A percentile compares a stretch with the other conserved stretches of the same genome.
phyloP scores from a whole-genome alignment of 306 rosid species.

The Medicago truncatula region DNA sequence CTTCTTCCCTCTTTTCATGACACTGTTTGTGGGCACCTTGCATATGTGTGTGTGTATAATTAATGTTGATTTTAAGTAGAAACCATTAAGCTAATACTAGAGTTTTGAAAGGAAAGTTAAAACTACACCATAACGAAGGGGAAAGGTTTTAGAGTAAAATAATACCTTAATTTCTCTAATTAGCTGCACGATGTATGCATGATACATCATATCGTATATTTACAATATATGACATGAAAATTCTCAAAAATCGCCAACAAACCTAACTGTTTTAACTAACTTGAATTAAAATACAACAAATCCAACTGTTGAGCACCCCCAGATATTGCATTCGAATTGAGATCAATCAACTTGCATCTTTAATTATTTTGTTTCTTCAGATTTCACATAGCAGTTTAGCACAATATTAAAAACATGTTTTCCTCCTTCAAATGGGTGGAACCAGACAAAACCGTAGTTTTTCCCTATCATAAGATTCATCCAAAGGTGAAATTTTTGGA shows the following conservation, averaged over 20 bases:
- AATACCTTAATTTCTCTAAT: not conserved
- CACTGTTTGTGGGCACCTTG: slow-evolving; percentile 8
- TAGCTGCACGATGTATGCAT: not conserved
- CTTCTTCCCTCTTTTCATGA: slow-evolving; percentile 23
- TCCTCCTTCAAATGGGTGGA: too few species aligned
- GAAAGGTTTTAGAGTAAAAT: slow-evolving; percentile 26
- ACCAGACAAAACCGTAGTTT: too few species aligned
- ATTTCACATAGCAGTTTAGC: too few species aligned
- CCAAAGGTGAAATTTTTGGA: not conserved
- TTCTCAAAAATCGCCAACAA: too few species aligned
- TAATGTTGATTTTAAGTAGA: slow-evolving; percentile 16
- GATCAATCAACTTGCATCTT: too few species aligned
- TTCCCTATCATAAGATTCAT: not conserved
- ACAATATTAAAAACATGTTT: too few species aligned
- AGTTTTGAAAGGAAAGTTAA: slow-evolving; percentile 20
- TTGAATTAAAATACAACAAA: too few species aligned
- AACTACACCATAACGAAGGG: slow-evolving; percentile 41
- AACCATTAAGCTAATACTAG: not conserved
- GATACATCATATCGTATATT: not conserved
- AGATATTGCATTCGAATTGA: too few species aligned
- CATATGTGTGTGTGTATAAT: not conserved
- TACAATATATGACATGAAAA: too few species aligned
- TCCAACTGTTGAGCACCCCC: too few species aligned
- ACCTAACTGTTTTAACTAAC: too few species aligned
- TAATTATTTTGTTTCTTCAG: too few species aligned